phyloP scores from a whole-genome alignment of 2,329 filamentous ascomycete species.

The Aspergillus awamori region DNA sequence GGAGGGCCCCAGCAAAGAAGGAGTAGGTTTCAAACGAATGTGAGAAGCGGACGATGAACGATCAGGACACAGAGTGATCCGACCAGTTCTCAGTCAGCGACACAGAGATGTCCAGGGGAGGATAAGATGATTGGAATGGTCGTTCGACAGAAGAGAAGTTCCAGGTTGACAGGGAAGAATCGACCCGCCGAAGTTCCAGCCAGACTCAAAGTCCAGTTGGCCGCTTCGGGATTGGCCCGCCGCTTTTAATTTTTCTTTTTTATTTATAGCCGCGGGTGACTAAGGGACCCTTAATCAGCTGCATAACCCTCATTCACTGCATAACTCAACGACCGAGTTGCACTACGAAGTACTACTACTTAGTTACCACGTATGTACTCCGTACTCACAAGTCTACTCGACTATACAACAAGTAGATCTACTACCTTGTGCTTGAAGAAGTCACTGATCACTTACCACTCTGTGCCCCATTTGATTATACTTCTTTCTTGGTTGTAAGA shows the following conservation, averaged over 20 bases:
- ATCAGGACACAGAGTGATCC: not conserved
- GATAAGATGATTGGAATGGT: not conserved
- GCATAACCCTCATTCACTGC: not conserved
- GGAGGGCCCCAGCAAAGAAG: not conserved
- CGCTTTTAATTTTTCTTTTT: slow-evolving; percentile 13
- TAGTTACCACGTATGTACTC: no score
- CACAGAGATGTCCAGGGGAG: not conserved
- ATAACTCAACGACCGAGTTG: not conserved
- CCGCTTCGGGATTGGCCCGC: slow-evolving; percentile 12
- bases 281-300: slow-evolving; percentile 2
- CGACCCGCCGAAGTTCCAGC: slow-evolving; percentile 10
- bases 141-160: slow-evolving; percentile 5
- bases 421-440: no score
- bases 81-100: not conserved
- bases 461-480: not conserved
- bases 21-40: slow-evolving; percentile 4
- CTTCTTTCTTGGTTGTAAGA: not conserved
- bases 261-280: slow-evolving; percentile 7
- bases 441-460: no score
- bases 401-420: no score
- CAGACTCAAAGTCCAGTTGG: slow-evolving; percentile 9
- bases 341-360: no score
- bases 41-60: not conserved
- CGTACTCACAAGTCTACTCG: no score
- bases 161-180: slow-evolving; percentile 9